These are phyloP conservation scores for Calonectria leucothoes DNA, from an alignment of 2,329 filamentous ascomycete species.

Conservation along the genomic window DNA sequence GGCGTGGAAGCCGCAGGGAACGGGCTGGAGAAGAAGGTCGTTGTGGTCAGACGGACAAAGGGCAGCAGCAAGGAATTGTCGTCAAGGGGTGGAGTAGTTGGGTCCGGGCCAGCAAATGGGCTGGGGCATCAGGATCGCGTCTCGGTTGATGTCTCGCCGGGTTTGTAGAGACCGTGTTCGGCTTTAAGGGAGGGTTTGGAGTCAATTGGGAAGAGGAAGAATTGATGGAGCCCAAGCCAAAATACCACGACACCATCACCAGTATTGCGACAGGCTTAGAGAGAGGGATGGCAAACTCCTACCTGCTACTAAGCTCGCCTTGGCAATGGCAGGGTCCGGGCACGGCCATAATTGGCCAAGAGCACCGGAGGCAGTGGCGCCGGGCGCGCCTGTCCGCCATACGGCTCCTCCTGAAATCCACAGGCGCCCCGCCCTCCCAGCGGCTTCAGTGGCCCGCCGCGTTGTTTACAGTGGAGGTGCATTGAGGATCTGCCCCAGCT, in stretches of 20 bases:
- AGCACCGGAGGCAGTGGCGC: conserved; percentile 16
- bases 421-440: neutral
- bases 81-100: conserved; percentile 14
- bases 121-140: conserved; percentile 22
- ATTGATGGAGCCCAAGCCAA: conserved; percentile 24
- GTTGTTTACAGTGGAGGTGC: conserved; percentile 18
- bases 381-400: conserved; percentile 6
- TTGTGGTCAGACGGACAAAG: conserved; percentile 15
- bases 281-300: conserved; percentile 15
- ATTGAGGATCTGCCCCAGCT: conserved; percentile 18
- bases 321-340: conserved; percentile 23
- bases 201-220: conserved; percentile 28
- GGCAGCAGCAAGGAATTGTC: conserved; percentile 1
- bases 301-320: conserved; percentile 24
- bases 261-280: conserved; percentile 36
- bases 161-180: neutral
- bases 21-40: neutral
- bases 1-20: conserved; percentile 3
- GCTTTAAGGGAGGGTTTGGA: conserved; percentile 23
- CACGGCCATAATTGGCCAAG: conserved; percentile 20
- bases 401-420: conserved; percentile 16
- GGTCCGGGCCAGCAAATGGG: neutral
- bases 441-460: conserved; percentile 17
- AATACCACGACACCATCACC: conserved; percentile 37
- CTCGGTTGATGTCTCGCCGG: conserved; percentile 4